phyloP scores from a whole-genome alignment of 2,329 filamentous ascomycete species.

The Diaporthe sp. region DNA sequence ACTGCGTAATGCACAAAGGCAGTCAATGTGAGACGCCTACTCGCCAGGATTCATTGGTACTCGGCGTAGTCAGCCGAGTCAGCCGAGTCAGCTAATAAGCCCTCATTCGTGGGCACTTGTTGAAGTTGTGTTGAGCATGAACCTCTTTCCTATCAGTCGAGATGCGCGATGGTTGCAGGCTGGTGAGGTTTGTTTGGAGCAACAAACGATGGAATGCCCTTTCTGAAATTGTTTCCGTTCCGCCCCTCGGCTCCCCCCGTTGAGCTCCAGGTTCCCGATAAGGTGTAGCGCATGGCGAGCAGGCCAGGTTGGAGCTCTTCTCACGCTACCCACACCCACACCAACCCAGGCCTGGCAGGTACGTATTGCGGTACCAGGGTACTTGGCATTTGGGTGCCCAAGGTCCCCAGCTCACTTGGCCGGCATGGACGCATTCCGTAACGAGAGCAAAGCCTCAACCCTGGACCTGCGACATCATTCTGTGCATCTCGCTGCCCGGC shows the following conservation, averaged over 20 bases:
- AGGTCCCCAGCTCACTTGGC: constrained; percentile 13
- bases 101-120: not conserved
- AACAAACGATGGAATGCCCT: not conserved
- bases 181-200: not conserved
- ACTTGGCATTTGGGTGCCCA: constrained; percentile 18
- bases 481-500: not conserved
- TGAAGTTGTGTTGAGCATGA: not conserved
- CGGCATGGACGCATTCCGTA: constrained; percentile 25
- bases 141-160: not conserved
- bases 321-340: not conserved
- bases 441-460: constrained; percentile 23
- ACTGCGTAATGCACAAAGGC: not conserved
- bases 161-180: not conserved
- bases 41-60: not conserved
- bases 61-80: constrained; percentile 11
- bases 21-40: not conserved
- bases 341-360: not conserved
- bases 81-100: not conserved
- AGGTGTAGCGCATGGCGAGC: constrained; percentile 13
- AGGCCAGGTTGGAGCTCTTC: constrained; percentile 13
- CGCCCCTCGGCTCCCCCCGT: not conserved
- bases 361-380: constrained; percentile 3
- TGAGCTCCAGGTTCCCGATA: not conserved
- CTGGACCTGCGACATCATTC: constrained; percentile 28
- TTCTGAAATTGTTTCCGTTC: constrained; percentile 2